Percentiles rank a stretch among this genome's conserved stretches.
phyloP scores from a whole-genome alignment of 768 basidiomycete genomes.

The Pholiota molesta region DNA sequence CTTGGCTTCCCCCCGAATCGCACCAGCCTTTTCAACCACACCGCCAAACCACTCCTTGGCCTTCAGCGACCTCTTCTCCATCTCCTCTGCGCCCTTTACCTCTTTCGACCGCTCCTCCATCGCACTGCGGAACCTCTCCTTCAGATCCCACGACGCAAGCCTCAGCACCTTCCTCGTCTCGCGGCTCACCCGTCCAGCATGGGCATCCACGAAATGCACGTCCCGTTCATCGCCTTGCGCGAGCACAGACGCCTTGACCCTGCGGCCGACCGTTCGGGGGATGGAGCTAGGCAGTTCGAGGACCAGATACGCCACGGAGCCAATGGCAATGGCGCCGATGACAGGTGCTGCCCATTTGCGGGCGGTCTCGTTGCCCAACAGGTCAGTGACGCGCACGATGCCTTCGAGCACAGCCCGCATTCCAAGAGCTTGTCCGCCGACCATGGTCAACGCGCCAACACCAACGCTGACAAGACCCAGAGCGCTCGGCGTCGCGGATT shows the following conservation, averaged over 20 bases:
- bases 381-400: slow-evolving; percentile 70
- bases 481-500: slow-evolving; percentile 54
- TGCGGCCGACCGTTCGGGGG: slow-evolving; percentile 86
- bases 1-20: slow-evolving; percentile 40
- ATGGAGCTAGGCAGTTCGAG: slow-evolving; percentile 87
- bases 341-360: slow-evolving; percentile 90
- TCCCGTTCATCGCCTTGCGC: slow-evolving; percentile 51
- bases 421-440: slow-evolving; percentile 82
- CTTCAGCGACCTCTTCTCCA: slow-evolving; percentile 65
- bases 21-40: slow-evolving; percentile 48
- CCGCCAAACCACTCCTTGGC: slow-evolving; percentile 76
- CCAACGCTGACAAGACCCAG: slow-evolving; percentile 76
- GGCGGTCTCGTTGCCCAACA: slow-evolving; percentile 78
- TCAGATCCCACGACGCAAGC: slow-evolving; percentile 87
- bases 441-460: slow-evolving; percentile 86
- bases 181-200: slow-evolving; percentile 69
- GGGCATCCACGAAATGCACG: slow-evolving; percentile 64
- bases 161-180: slow-evolving; percentile 95
- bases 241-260: slow-evolving; percentile 69
- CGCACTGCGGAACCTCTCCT: slow-evolving; percentile 76
- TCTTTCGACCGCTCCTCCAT: slow-evolving; percentile 82
- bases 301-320: slow-evolving; percentile 78
- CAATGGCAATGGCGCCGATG: slow-evolving; percentile 74
- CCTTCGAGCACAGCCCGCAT: slow-evolving; percentile 79
- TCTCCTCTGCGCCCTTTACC: slow-evolving; percentile 76